Evolutionary conservation across 1,139 yeast genomes (phyloP).

Genomic region (Blastobotrys elegans): DNA sequence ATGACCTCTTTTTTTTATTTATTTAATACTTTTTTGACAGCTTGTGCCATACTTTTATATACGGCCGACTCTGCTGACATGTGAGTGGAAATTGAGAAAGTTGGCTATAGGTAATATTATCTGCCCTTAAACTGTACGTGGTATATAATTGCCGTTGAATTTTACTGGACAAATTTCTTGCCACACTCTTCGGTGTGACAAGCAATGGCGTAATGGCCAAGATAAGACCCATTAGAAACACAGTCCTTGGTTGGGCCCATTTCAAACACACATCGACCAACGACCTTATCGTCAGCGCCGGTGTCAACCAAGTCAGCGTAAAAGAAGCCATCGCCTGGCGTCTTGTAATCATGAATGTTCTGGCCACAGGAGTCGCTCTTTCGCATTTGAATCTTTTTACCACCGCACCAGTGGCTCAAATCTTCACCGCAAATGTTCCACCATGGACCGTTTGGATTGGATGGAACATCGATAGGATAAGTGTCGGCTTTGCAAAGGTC

Average conservation of each 20-base stretch:
- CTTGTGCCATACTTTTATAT: no score
- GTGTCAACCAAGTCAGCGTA: not conserved
- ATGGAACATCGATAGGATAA: not conserved
- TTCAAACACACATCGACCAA: slow-evolving; percentile 3
- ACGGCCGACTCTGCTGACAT: no score
- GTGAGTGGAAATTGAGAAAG: no score
- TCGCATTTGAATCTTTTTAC: not conserved
- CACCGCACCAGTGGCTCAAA: not conserved
- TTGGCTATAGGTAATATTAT: no score
- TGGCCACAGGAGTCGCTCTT: not conserved
- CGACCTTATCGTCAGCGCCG: not conserved
- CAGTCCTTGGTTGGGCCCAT: not conserved
- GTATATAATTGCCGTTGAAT: no score
- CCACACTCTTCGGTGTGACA: not conserved
- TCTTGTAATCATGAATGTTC: not conserved
- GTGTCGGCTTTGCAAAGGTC: not conserved
- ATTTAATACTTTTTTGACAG: no score
- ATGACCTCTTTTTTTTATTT: not conserved
- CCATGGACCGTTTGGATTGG: not conserved
- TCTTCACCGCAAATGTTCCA: slow-evolving; percentile 2
- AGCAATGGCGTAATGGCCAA: not conserved
- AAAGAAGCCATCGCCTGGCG: not conserved
- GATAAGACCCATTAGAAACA: not conserved
- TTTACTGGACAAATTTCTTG: no score
- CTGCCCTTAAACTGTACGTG: no score